A percentile compares a stretch with the other conserved stretches of the same genome.
Conservation (phyloP, 306 rosid species). For the Calophaca sinica region DNA sequence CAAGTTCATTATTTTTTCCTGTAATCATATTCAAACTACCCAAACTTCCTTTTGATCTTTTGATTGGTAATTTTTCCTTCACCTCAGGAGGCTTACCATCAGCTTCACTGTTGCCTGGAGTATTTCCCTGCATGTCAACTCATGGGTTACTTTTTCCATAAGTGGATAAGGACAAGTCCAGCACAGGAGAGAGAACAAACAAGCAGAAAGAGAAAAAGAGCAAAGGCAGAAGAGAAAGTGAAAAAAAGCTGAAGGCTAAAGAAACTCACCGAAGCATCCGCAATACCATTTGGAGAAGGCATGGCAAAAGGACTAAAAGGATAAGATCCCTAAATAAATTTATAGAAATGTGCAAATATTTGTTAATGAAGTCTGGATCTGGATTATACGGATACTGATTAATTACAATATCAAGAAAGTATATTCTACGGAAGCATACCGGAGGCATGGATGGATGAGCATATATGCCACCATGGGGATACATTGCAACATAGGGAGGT, state of each 20-base stretch:
- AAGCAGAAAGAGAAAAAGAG: neutral
- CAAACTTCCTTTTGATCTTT: slow-evolving; percentile 97
- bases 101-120: slow-evolving; percentile 80
- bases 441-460: slow-evolving; percentile 99
- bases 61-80: slow-evolving; percentile 94
- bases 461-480: slow-evolving; percentile 98
- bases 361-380: slow-evolving; percentile 21
- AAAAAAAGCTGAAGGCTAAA: slow-evolving; percentile 20
- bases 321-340: slow-evolving; percentile 81
- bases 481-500: slow-evolving; percentile 98
- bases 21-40: slow-evolving; percentile 98
- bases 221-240: slow-evolving; percentile 2
- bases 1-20: slow-evolving; percentile 81
- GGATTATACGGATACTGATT: slow-evolving; percentile 1
- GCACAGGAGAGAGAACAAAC: slow-evolving; percentile 27
- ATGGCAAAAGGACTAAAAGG: slow-evolving; percentile 96
- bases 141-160: slow-evolving; percentile 46
- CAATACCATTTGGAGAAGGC: slow-evolving; percentile 93
- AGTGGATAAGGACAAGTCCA: slow-evolving; percentile 42
- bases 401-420: slow-evolving; percentile 43
- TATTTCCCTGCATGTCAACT: slow-evolving; percentile 75
- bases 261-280: slow-evolving; percentile 87
- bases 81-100: slow-evolving; percentile 86
- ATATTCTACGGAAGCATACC: slow-evolving; percentile 60
- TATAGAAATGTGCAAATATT: slow-evolving; percentile 26